phyloP scores from a whole-genome alignment of 2,329 filamentous ascomycete species.

The Penicillium sp. region DNA sequence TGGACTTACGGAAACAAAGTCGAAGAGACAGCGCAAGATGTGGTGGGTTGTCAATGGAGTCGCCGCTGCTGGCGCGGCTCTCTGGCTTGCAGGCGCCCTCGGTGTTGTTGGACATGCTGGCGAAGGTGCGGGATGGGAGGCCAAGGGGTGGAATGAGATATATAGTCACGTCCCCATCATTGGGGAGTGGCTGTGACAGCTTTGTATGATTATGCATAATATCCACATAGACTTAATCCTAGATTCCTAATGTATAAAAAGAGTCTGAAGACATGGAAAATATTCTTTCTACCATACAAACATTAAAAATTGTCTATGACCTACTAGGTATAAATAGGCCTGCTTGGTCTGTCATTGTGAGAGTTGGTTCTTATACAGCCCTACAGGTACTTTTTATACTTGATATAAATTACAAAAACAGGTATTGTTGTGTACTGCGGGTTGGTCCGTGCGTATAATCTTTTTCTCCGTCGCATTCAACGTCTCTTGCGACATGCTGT shows the following conservation, averaged over 20 bases:
- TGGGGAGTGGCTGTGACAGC: conserved; percentile 51
- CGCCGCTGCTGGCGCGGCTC: conserved; percentile 55
- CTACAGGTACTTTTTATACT: background rate
- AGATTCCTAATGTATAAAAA: conserved; percentile 1
- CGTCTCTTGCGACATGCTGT: conserved; percentile 11
- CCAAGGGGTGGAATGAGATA: conserved; percentile 73
- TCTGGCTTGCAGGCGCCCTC: conserved; percentile 83
- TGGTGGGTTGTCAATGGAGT: conserved; percentile 72
- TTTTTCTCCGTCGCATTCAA: conserved; percentile 19
- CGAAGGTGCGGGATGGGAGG: conserved; percentile 72
- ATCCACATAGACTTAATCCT: background rate
- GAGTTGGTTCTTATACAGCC: background rate
- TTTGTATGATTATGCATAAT: background rate
- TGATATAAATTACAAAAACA: conserved; percentile 3
- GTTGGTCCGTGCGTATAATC: conserved; percentile 24
- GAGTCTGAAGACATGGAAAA: background rate
- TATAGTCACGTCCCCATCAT: conserved; percentile 62
- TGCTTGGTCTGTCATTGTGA: background rate
- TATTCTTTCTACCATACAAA: background rate
- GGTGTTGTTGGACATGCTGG: conserved; percentile 75
- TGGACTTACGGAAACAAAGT: conserved; percentile 49
- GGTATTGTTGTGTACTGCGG: background rate
- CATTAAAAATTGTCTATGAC: background rate
- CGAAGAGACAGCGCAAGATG: conserved; percentile 58
- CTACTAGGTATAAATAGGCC: background rate